Base-by-base conservation (phyloP, 1,284 basidiomycete species). In the Boletellus dicymbophilus region DNA sequence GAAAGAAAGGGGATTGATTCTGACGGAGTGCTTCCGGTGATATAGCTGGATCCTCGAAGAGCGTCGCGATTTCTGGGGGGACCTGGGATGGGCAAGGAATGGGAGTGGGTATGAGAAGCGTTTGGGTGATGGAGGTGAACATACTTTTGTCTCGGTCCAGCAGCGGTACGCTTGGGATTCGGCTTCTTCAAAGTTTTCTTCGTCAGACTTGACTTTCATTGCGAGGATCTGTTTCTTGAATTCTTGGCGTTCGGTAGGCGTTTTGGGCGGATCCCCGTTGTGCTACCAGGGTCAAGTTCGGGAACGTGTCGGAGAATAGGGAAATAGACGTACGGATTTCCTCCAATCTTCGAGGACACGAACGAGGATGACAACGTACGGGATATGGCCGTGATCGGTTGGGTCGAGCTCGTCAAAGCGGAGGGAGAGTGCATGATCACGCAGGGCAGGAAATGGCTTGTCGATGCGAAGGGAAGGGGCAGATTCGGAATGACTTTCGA, bases 101-200 rank as follows among this genome's bases (percentile, higher is more conserved):
- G 38, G 20, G 33, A 30, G 26, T 34, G 40, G 31, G 13, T 15
- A 33, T n/a, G 16, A 33, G 12, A 13, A 20, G 15, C 15, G 3
- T 9, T 2, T 11, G 22, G 18, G 3, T 21, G 7, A 13, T 21
- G 34, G 16, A 33, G 22, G 6, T 13, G 26, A 54, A 7, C 74
- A 49, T 37, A 81, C 83, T 44, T 76, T 67, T 12, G 86, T 87
- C 37, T 79, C 74, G 0, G 80, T 78, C 80, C 84, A 92, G 46
- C 81, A 83, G 33, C 90, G 80, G 67, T 89, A 90, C 0, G 88
- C 87, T 68, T 95, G 86, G 2, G 84, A 77, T 57, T 89, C 80
- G 1, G 94, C 95, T 69, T 97, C 95, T 58, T 98, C 95, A 66
- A 95, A 94, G 72, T 98, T 98, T 72, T 99, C 96, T 61, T 96